Base-by-base conservation (phyloP, 192 early-diverging fungal genomes). In the Linnemannia zychae region DNA sequence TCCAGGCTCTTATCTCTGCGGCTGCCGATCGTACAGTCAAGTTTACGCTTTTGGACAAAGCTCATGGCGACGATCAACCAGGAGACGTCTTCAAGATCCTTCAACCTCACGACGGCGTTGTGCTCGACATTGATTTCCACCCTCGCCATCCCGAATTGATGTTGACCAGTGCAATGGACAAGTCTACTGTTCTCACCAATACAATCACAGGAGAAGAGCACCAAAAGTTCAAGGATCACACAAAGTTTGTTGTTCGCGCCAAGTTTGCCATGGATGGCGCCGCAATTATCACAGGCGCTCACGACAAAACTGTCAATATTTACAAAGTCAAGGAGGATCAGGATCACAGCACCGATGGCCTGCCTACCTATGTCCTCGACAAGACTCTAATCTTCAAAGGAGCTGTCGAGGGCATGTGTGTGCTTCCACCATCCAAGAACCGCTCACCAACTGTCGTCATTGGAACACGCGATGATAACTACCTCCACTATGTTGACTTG, bases 401-500 rank as follows among this genome's bases (percentile, higher is more conserved):
- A 31, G 91, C 92, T 52, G 89, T 94, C 17, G 96, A 97, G 72
- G 80, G 92, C 7, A 80, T 97, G 36, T 92, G 90, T 82, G 94
- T 94, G 78, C 78, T 92, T 4, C 81, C 88, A 9, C 68, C 71
- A 22, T 60, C 80, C 12, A 47, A 49, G 9, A 75, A 70, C 37
- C 57, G 77, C 15, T 12, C 60, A 15, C 77, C 82, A 28, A 87
- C 81, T 1, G 78, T 94, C 24, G 89, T 96, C 13, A 88, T 93
- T 48, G 93, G 94, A 34, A 82, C 90, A 20, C 91, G 95, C 9
- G 92, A 93, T 68, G 94, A 96, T 79, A 92, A 96, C 81, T 91
- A 92, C 46, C 92, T 97, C 20, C 92, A 94, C 75, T 93, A 92
- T 73, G 87, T 97, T 72, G 81, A 90, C 36, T 77, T 95, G 22